Conservation (phyloP, 108 stramenopile genomes). For the Pseudonitzschia delicatissima region DNA sequence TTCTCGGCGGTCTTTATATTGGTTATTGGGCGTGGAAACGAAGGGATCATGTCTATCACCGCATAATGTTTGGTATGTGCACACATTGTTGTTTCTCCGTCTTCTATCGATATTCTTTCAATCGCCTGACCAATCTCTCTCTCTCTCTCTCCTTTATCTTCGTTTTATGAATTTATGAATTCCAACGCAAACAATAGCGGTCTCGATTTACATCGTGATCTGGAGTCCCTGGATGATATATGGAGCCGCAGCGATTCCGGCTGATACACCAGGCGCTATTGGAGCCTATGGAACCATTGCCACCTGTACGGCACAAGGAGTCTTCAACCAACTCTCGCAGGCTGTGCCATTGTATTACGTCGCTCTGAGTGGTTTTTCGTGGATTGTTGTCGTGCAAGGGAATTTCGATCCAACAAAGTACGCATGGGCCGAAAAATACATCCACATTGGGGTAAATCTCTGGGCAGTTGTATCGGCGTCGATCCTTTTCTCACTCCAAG, state of each 20-base stretch:
- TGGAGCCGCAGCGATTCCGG: constrained; percentile 3
- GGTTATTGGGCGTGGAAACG: not conserved
- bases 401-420: constrained; percentile 7
- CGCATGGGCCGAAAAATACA: constrained; percentile 17
- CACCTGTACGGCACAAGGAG: constrained; percentile 41
- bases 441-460: constrained; percentile 6
- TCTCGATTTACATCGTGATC: not conserved
- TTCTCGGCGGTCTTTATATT: not conserved
- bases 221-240: not conserved
- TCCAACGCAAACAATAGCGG: not conserved
- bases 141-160: not conserved
- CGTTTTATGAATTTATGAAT: not conserved
- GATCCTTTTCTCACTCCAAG: not conserved
- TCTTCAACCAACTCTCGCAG: constrained; percentile 33
- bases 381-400: not conserved
- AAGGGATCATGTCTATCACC: constrained; percentile 11
- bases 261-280: constrained; percentile 2
- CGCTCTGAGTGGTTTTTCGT: not conserved
- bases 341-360: not conserved
- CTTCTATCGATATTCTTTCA: not conserved
- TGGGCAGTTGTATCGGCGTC: not conserved
- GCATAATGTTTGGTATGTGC: constrained; percentile 3
- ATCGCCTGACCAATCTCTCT: not conserved
- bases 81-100: not conserved
- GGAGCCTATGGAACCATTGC: constrained; percentile 19